phyloP scores from a whole-genome alignment of 768 basidiomycete genomes.

The Leccinum pellstonianum region DNA sequence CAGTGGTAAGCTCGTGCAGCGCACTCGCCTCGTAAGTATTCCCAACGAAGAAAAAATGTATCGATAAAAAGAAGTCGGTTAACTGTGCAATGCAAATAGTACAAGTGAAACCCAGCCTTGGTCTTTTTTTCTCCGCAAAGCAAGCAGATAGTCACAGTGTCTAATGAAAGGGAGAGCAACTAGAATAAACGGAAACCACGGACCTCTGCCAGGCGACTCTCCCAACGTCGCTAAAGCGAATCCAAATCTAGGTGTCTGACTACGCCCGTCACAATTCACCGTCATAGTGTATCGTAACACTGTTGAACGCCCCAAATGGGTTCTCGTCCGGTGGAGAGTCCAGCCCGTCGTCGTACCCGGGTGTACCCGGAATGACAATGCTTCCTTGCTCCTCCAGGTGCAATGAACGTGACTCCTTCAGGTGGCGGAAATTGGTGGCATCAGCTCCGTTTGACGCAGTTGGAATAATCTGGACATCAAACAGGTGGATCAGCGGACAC shows the following conservation, averaged over 20 bases:
- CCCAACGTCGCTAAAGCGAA: slow-evolving; percentile 5
- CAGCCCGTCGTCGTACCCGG: slow-evolving; percentile 44
- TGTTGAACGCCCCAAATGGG: slow-evolving; percentile 84
- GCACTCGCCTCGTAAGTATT: slow-evolving; percentile 23
- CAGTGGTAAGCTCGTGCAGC: slow-evolving; percentile 20
- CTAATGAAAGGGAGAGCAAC: slow-evolving; percentile 17
- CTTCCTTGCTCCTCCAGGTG: slow-evolving; percentile 74
- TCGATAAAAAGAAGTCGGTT: slow-evolving; percentile 16
- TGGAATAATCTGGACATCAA: slow-evolving; percentile 69
- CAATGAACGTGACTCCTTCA: slow-evolving; percentile 89
- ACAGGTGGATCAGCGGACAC: slow-evolving; percentile 24
- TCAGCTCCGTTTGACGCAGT: slow-evolving; percentile 71
- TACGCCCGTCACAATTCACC: slow-evolving; percentile 49
- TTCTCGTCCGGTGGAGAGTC: slow-evolving; percentile 52
- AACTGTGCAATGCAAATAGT: slow-evolving; percentile 34
- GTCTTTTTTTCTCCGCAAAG: slow-evolving; percentile 20
- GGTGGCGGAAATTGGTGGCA: slow-evolving; percentile 84
- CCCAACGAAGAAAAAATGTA: slow-evolving; percentile 22
- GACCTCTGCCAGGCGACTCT: slow-evolving; percentile 15
- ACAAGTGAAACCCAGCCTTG: slow-evolving; percentile 29
- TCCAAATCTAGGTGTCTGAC: slow-evolving; percentile 3
- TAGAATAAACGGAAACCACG: slow-evolving; percentile 15
- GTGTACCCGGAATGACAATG: slow-evolving; percentile 37
- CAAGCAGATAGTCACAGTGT: slow-evolving; percentile 18
- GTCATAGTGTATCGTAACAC: slow-evolving; percentile 85